These are phyloP conservation scores for Arctostaphylos glauca DNA, from an alignment of 148 eudicot genomes.

Conservation along the genomic window DNA sequence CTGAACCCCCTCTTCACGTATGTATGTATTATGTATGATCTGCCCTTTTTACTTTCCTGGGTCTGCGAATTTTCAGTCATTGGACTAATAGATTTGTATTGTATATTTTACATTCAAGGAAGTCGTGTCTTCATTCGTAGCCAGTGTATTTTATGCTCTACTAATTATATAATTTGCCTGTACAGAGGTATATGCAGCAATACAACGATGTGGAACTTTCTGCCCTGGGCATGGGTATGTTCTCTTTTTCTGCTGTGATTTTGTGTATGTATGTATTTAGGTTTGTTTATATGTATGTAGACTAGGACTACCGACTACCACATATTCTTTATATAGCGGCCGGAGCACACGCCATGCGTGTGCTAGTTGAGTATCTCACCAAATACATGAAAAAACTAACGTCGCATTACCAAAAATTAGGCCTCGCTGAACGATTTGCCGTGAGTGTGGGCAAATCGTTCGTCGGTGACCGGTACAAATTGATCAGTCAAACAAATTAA, in stretches of 20 bases:
- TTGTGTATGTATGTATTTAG: not conserved
- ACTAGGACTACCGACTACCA: not conserved
- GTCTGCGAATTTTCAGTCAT: not conserved
- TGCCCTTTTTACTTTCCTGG: not conserved
- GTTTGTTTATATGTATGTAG: not conserved
- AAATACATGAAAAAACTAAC: too few species aligned
- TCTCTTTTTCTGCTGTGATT: not conserved
- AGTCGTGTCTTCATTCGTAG: not conserved
- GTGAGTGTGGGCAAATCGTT: too few species aligned
- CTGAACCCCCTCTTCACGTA: not conserved
- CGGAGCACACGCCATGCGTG: too few species aligned
- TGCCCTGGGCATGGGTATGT: constrained; percentile 70
- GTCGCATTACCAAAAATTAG: too few species aligned
- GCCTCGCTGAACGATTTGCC: too few species aligned
- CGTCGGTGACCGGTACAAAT: too few species aligned
- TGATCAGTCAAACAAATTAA: too few species aligned
- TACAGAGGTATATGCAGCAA: constrained; percentile 65
- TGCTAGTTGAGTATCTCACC: too few species aligned
- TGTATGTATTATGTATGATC: not conserved
- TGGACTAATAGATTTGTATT: not conserved
- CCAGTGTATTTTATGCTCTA: not conserved
- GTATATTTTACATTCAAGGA: not conserved
- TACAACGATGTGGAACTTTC: constrained; percentile 63
- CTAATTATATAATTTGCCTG: not conserved
- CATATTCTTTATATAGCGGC: not conserved